Evolutionary conservation across 2,329 filamentous ascomycete species (phyloP), one percentile per base, ranked within the genome.

Genomic region (Erysiphe pulchra): DNA sequence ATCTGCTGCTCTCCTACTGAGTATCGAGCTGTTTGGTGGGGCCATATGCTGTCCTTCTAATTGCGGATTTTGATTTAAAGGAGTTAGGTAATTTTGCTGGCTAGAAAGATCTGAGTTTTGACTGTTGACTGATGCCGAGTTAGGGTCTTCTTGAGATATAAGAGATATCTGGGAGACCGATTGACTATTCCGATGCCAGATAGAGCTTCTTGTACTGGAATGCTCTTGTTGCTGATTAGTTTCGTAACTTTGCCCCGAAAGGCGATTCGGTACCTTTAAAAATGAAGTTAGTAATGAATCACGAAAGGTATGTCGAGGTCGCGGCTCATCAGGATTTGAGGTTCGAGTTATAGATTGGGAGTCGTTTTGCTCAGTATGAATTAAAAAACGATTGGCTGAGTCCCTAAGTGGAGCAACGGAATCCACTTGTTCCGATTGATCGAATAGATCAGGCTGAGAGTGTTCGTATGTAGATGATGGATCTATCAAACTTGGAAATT

Each of bases 221-320:
- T 24, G 20, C 20, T 24, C 20, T 24, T 24, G 20, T 24, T 24
- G 20, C 20, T 24, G 20, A 24, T 24, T 24, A 24, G 20, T 24
- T 14, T 56, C 54, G 37, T 56, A 53, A 50, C 52, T 46, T 32
- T 72, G 75, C 48, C 77, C 74, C 55, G 74, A 77, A 52, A 73
- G 57, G 57, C 76, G 72, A 7, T 73, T 77, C 34, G 73, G 59
- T 5, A 72, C 74, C 57, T 77, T 73, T 28, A 70, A 61, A 54
- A 73, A 75, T 47, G 62, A 52, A 42, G 62, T 51, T 44, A 60
- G 61, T 50, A 65, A 63, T 41, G 47, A 47, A 43, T 54, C 51
- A 54, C 50, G 55, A 43, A 24, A 24, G 20, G 20, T 24, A 24
- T 24, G 34, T 58, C 48, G 55, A 52, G 42, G 60, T 53, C 36